These are phyloP conservation scores for Limonium bicolor DNA, from an alignment of 148 eudicot species.

Conservation along the genomic window DNA sequence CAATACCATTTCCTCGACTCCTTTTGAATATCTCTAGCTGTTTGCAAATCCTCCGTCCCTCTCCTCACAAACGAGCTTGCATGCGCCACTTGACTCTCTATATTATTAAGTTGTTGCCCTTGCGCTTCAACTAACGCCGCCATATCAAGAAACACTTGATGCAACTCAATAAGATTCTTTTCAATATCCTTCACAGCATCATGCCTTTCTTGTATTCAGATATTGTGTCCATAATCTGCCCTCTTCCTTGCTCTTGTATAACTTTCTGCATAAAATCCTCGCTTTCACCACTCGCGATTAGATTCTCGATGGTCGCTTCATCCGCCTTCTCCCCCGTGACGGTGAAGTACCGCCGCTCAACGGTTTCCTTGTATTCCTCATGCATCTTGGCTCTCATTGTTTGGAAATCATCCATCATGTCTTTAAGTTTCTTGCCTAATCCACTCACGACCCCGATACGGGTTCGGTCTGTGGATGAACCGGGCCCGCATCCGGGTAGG, in stretches of 20 bases:
- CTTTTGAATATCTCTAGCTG: constrained; percentile 43
- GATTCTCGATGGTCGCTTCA: constrained; percentile 39
- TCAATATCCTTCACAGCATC: constrained; percentile 56
- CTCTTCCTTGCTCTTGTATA: constrained; percentile 65
- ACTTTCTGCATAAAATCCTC: constrained; percentile 51
- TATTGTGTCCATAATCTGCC: constrained; percentile 46
- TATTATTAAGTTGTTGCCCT: constrained; percentile 31
- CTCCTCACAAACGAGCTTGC: constrained; percentile 40
- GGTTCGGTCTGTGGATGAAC: constrained; percentile 67
- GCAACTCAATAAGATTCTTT: constrained; percentile 49
- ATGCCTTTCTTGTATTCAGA: constrained; percentile 72
- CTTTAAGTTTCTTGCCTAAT: constrained; percentile 54
- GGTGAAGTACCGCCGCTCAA: constrained; percentile 64
- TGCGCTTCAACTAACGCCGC: constrained; percentile 56
- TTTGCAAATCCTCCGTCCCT: constrained; percentile 25
- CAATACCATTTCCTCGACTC: constrained; percentile 44
- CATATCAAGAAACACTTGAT: constrained; percentile 64
- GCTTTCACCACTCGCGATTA: constrained; percentile 46
- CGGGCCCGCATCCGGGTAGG: constrained; percentile 69
- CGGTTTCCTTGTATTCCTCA: constrained; percentile 64
- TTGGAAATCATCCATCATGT: constrained; percentile 50
- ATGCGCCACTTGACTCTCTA: constrained; percentile 40
- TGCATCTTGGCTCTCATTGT: constrained; percentile 36
- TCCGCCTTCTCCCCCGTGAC: constrained; percentile 68
- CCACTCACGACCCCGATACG: constrained; percentile 62